These are phyloP conservation scores for Mycena capillaripes DNA, from an alignment of 768 basidiomycete species.

Conservation along the genomic window DNA sequence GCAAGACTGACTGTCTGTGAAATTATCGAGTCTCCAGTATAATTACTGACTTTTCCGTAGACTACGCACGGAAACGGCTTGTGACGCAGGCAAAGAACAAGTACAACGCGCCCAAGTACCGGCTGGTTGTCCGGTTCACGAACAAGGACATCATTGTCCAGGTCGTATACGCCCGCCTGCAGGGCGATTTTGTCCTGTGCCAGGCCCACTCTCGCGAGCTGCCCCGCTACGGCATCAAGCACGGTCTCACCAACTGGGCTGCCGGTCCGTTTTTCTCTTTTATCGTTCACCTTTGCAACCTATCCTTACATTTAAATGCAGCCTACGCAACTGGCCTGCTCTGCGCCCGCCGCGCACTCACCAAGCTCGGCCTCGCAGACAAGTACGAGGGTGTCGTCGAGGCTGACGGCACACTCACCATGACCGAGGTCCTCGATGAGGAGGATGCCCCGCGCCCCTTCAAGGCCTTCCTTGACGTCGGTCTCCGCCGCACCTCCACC, in stretches of 20 bases:
- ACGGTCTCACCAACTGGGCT: slow-evolving; percentile 99
- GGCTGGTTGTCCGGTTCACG: slow-evolving; percentile 98
- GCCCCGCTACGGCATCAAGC: slow-evolving; percentile 95
- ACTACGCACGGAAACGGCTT: slow-evolving; percentile 98
- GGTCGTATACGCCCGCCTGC: slow-evolving; percentile 96
- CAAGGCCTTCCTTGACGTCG: slow-evolving; percentile 98
- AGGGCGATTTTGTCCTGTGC: slow-evolving; percentile 95
- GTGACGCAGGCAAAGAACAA: slow-evolving; percentile 99
- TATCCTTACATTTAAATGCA: slow-evolving; percentile 42
- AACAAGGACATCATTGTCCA: slow-evolving; percentile 97
- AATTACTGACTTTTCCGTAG: slow-evolving; percentile 57
- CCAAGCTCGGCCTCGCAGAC: slow-evolving; percentile 96
- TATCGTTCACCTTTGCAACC: neutral
- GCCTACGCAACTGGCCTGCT: slow-evolving; percentile 99
- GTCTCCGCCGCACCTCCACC: slow-evolving; percentile 97
- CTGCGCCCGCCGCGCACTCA: slow-evolving; percentile 92
- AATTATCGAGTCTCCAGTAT: slow-evolving; percentile 6
- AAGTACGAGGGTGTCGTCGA: slow-evolving; percentile 97
- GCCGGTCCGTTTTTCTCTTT: slow-evolving; percentile 70
- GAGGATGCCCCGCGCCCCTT: slow-evolving; percentile 98
- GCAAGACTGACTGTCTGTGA: slow-evolving; percentile 94
- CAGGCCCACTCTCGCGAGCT: slow-evolving; percentile 93
- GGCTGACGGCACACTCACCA: slow-evolving; percentile 86
- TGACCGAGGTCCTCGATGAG: slow-evolving; percentile 90
- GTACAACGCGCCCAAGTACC: slow-evolving; percentile 99